Evolutionary conservation across 1,284 basidiomycete genomes (phyloP).

Genomic region (Cryptococcus wingfieldii): DNA sequence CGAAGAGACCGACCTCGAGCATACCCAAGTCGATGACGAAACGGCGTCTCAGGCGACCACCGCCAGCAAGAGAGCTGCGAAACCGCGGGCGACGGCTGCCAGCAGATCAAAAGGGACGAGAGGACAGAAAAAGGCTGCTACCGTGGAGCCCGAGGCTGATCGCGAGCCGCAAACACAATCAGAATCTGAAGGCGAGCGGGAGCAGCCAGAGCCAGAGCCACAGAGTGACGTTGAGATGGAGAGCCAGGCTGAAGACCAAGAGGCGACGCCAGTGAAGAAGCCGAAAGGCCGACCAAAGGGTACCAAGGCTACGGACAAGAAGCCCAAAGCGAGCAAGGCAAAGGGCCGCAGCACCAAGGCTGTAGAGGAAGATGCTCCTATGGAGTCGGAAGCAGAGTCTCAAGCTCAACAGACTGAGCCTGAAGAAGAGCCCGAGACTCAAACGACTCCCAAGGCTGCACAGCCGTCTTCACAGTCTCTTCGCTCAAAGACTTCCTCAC

Average conservation of each 20-base stretch:
- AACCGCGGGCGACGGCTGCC: slow-evolving; percentile 11
- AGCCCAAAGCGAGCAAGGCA: not conserved
- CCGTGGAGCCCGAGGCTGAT: slow-evolving; percentile 8
- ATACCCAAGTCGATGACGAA: not conserved
- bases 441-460: not conserved
- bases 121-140: slow-evolving; percentile 17
- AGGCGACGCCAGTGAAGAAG: not conserved
- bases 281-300: slow-evolving; percentile 1
- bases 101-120: slow-evolving; percentile 8
- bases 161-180: not conserved
- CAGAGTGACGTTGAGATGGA: not conserved
- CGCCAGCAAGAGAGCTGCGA: slow-evolving; percentile 11
- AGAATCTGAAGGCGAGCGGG: slow-evolving; percentile 1
- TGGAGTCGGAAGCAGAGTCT: not conserved
- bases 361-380: not conserved
- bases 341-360: not conserved
- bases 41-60: slow-evolving; percentile 2
- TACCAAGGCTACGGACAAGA: not conserved
- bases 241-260: not conserved
- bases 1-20: slow-evolving; percentile 1
- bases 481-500: not conserved
- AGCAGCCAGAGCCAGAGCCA: not conserved
- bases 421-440: not conserved
- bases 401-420: not conserved
- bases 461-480: not conserved